phyloP scores from a whole-genome alignment of 108 stramenopile genomes.

The Schizochytrium sp. region DNA sequence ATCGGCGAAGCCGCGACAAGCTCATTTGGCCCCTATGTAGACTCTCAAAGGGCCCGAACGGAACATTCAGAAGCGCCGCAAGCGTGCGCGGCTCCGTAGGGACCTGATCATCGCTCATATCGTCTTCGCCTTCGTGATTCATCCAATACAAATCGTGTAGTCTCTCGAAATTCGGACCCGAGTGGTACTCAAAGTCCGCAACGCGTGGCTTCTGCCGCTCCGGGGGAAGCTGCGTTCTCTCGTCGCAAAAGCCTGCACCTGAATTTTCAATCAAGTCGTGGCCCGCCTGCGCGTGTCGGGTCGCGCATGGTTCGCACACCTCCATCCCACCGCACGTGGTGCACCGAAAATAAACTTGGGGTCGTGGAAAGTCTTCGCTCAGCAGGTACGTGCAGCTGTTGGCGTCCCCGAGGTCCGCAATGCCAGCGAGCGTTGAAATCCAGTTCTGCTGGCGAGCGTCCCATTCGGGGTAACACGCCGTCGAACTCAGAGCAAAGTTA shows the following conservation, averaged over 20 bases:
- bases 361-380: neutral
- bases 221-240: neutral
- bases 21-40: neutral
- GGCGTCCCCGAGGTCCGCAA: neutral
- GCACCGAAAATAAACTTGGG: neutral
- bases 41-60: neutral
- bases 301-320: neutral
- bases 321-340: neutral
- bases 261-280: neutral
- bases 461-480: neutral
- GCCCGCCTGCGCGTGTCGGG: neutral
- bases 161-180: neutral
- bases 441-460: neutral
- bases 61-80: neutral
- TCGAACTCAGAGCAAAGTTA: neutral
- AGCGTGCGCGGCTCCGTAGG: constrained; percentile 7
- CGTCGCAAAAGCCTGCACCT: neutral
- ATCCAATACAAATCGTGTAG: constrained; percentile 11
- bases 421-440: neutral
- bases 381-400: constrained; percentile 5
- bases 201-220: neutral
- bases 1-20: neutral
- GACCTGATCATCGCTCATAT: neutral
- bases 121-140: neutral
- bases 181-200: neutral